Evolutionary conservation across 768 basidiomycete genomes (phyloP).

Genomic region (Dacryopinax spathularia): DNA sequence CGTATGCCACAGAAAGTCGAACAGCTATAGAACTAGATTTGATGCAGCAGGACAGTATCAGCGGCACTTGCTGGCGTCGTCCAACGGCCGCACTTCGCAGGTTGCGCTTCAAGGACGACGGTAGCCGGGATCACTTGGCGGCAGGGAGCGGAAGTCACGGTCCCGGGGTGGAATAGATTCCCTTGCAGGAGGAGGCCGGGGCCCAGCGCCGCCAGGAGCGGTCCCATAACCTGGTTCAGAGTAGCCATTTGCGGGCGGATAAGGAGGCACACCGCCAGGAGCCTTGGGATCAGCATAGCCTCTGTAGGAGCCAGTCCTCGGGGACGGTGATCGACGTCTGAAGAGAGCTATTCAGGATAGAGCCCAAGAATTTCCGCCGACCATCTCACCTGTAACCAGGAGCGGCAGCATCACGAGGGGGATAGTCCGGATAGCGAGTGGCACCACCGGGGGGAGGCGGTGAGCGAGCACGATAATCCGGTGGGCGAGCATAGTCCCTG

Average conservation of each 20-base stretch:
- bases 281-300: conserved; percentile 24
- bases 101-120: not conserved
- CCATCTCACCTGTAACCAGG: conserved; percentile 10
- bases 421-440: conserved; percentile 7
- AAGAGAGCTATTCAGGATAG: conserved; percentile 4
- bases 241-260: conserved; percentile 6
- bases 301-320: conserved; percentile 28
- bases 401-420: conserved; percentile 20
- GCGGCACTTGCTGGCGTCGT: not conserved
- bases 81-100: not conserved
- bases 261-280: conserved; percentile 10
- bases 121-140: not conserved
- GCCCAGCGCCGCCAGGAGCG: conserved; percentile 26
- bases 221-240: conserved; percentile 35
- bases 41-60: no score
- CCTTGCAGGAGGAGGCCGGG: conserved; percentile 9
- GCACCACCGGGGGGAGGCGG: conserved; percentile 38
- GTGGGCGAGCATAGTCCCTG: conserved; percentile 44
- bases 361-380: conserved; percentile 4
- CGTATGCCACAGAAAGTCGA: not conserved
- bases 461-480: conserved; percentile 39
- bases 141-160: not conserved
- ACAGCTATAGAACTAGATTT: not conserved
- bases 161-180: not conserved
- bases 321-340: conserved; percentile 58